Base-by-base conservation (phyloP, 2,329 filamentous ascomycete species). In the Lachnellula arida region DNA sequence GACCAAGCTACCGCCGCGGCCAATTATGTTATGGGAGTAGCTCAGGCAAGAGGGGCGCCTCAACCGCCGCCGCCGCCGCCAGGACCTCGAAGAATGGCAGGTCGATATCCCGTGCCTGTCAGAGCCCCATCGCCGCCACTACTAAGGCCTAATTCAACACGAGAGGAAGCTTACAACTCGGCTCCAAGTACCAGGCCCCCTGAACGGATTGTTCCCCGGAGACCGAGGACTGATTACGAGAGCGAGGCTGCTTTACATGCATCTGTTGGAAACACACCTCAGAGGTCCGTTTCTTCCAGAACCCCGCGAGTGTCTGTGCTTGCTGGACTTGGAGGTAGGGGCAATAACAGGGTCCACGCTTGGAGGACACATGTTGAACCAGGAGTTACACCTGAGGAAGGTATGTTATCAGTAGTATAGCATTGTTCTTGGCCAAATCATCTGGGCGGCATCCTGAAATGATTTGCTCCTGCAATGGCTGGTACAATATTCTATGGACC, bases 1-100 rank as follows among this genome's bases (percentile, higher is more conserved):
- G 65, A 66, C 17, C 64, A 69, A 43, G 71, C 69, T 11, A 64
- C 63, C 12, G 65, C 65, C 28, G 67, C 70, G 9, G 71, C 69
- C 6, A 68, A 72, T 39, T 67, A 68, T 49, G 61, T 67, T 19
- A 64, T 67, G 57, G 65, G 65, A 4, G 61, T 65, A 15, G 55
- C 58, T 6, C 60, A 63, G 53, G 61, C 61, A 34, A 55, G 64
- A 53, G 61, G 60, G n/a, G 52, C 51, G 2, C 56, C 58, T 25
- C 51, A 50, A 15, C 60, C 57, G 23, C 48, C 60, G 22, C 49
- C 42, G 11, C 52, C 49, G n/a, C n/a, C n/a, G n/a, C n/a, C n/a
- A 17, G 54, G 52, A 23, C 44, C 49, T 15, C 54, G 60, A 51
- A 49, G 53, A 37, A 65, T 65, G 58, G 35, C 49, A 44, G 64